Conservation (phyloP, 495 filamentous ascomycete genomes). For the Neurospora sp. region DNA sequence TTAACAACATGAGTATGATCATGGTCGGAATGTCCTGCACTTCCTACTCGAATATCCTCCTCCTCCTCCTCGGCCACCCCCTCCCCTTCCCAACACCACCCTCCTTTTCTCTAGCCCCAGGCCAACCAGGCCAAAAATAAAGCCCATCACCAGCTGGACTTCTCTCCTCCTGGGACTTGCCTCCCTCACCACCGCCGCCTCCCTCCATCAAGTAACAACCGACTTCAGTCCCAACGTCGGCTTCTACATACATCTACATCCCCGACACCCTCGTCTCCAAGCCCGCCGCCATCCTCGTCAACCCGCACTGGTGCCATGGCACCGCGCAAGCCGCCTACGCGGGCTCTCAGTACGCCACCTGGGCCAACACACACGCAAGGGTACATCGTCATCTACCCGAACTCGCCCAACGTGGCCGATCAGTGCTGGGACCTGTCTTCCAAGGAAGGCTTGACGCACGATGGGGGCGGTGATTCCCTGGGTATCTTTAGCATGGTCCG, state of each 20-base stretch:
- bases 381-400: constrained; percentile 47
- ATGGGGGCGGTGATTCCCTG: constrained; percentile 41
- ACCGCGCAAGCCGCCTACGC: constrained; percentile 19
- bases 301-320: constrained; percentile 44
- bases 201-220: constrained; percentile 25
- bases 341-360: constrained; percentile 28
- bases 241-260: constrained; percentile 43
- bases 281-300: constrained; percentile 46
- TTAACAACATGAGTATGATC: background rate
- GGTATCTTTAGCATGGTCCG: constrained; percentile 50
- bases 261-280: constrained; percentile 32
- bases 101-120: background rate
- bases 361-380: constrained; percentile 38
- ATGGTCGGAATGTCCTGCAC: too few relatives aligned
- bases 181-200: constrained; percentile 7
- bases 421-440: constrained; percentile 49
- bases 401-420: constrained; percentile 36
- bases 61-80: background rate
- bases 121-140: background rate
- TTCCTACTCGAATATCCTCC: background rate
- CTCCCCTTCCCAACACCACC: background rate
- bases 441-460: constrained; percentile 35
- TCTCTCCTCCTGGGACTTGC: background rate
- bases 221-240: constrained; percentile 37
- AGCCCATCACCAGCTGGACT: background rate